Evolutionary conservation across 2,329 filamentous ascomycete species (phyloP), one percentile per base, ranked within the genome.

Genomic region (Aphanoascus verrucosus): DNA sequence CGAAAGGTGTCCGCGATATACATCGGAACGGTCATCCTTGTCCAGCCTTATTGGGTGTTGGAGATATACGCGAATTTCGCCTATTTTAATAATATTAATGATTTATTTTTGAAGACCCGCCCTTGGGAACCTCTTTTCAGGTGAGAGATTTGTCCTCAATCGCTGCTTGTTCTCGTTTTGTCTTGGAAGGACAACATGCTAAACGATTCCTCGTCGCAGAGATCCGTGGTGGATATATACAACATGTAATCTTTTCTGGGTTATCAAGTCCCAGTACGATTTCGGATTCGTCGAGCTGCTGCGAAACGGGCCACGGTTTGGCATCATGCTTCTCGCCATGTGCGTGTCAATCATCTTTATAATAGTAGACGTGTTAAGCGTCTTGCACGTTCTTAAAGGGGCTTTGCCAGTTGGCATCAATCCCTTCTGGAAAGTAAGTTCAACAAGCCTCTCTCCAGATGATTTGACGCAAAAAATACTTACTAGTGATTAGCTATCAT

Each of bases 161-260:
- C 42, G 37, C 19, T 2, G 1, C 14, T 47, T 49, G 19, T 23
- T 34, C 20, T 6, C n/a, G 40, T 14, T 44, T 6, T 19, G 7
- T 40, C 9, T 41, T 6, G 5, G 28, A 53, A 60, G 11, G 37
- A 58, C 54, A 37, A 11, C 43, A 40, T 19, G 32, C 50, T 46
- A 14, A 46, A 32, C 2, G 31, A 31, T 15, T 11, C 3, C 28
- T 37, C 12, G 7, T 9, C 7, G 28, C 32, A 76, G 76, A 8
- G 82, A 85, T 58, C 82, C 82, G 0, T 85, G 82, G 82, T 85
- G 82, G 82, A 75, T 85, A 15, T 81, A 82, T 58, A 82, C 81
- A 0, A 77, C 76, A 1, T 60, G 75, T 56, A 78, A 73, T 19
- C 69, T 85, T 2, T 78, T 84, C 63, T 83, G 76, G 70, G 80